These are phyloP conservation scores for Xylariales sp. DNA, from an alignment of 2,329 filamentous ascomycete species.

Conservation along the genomic window DNA sequence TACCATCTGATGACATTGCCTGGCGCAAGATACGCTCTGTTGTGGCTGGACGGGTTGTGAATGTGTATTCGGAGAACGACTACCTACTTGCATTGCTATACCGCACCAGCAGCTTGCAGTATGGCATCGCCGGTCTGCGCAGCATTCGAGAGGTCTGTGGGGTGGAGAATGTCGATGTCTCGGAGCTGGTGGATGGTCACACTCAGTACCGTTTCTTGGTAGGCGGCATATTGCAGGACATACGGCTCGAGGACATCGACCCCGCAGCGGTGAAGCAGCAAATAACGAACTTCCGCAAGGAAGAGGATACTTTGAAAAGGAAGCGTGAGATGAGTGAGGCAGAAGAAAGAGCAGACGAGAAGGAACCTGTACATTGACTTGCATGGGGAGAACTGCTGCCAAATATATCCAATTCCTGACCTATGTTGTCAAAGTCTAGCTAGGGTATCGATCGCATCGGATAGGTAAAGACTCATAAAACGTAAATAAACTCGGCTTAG, in stretches of 20 bases:
- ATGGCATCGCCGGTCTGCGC: conserved; percentile 80
- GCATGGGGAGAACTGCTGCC: too few species aligned
- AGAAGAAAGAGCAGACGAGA: too few species aligned
- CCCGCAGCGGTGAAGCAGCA: conserved; percentile 28
- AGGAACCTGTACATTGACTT: too few species aligned
- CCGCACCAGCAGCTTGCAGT: conserved; percentile 76
- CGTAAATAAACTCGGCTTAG: too few species aligned
- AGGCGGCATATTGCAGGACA: conserved; percentile 61
- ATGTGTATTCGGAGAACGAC: conserved; percentile 83
- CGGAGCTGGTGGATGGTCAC: conserved; percentile 65
- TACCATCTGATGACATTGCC: conserved; percentile 64
- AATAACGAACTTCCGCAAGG: conserved; percentile 21
- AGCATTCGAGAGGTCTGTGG: conserved; percentile 61
- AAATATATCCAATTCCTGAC: too few species aligned
- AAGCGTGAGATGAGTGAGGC: too few species aligned
- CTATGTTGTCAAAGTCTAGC: too few species aligned
- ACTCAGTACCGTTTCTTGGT: conserved; percentile 66
- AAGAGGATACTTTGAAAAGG: too few species aligned
- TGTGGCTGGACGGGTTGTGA: conserved; percentile 77
- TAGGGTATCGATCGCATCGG: too few species aligned
- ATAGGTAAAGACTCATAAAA: too few species aligned
- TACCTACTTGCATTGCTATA: conserved; percentile 87
- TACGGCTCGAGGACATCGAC: conserved; percentile 66
- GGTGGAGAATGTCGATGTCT: conserved; percentile 66
- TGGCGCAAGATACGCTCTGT: conserved; percentile 79